phyloP scores from a whole-genome alignment of 768 basidiomycete genomes.

The Mrakia hoshinonis region DNA sequence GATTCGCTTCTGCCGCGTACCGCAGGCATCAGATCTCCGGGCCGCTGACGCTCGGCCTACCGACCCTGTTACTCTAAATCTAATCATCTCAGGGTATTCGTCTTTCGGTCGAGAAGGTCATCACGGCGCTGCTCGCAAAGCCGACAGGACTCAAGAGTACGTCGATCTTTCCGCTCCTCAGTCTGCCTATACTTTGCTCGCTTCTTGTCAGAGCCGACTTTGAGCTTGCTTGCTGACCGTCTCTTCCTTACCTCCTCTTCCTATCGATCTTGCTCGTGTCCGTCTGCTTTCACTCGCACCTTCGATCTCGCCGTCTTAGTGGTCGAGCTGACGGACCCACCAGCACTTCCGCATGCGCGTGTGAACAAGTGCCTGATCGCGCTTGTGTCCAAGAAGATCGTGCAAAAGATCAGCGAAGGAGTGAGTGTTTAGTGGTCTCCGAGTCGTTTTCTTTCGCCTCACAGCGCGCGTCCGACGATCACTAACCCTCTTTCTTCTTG shows the following conservation, averaged over 20 bases:
- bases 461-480: too few relatives aligned
- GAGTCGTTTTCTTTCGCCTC: too few relatives aligned
- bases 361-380: slow-evolving; percentile 92
- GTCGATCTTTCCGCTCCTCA: slow-evolving; percentile 34
- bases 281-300: slow-evolving; percentile 6
- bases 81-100: slow-evolving; percentile 63
- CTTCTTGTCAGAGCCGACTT: background rate
- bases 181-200: background rate
- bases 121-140: slow-evolving; percentile 64
- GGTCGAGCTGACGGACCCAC: slow-evolving; percentile 62
- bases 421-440: too few relatives aligned
- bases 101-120: slow-evolving; percentile 67
- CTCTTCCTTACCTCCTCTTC: background rate
- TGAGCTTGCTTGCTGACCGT: background rate
- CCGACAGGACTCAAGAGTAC: slow-evolving; percentile 57
- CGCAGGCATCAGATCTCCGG: background rate
- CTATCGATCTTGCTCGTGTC: background rate
- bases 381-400: slow-evolving; percentile 75
- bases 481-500: background rate
- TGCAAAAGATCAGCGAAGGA: slow-evolving; percentile 48
- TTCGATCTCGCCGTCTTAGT: slow-evolving; percentile 48
- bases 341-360: slow-evolving; percentile 77
- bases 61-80: too few relatives aligned
- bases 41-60: slow-evolving; percentile 9
- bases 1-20: background rate